phyloP scores from a whole-genome alignment of 306 rosid species.

The Abrus precatorius region DNA sequence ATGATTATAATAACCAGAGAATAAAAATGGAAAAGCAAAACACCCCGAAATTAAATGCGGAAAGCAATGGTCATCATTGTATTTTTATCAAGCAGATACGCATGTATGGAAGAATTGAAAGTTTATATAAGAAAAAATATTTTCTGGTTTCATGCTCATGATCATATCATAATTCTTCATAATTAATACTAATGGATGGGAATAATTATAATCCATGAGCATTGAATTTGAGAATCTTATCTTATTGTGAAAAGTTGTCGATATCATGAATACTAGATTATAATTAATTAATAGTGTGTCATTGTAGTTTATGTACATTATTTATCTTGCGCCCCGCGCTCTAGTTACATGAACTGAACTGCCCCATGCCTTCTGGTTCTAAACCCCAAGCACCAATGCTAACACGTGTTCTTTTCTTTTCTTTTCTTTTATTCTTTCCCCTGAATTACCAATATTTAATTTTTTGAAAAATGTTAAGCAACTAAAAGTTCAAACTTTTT shows the following conservation, averaged over 20 bases:
- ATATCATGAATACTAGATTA: conserved; percentile 3
- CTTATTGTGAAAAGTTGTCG: background rate
- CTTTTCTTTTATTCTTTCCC: background rate
- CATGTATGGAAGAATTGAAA: conserved; percentile 37
- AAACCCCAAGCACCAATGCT: background rate
- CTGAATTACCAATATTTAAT: no score
- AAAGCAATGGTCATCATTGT: conserved; percentile 16
- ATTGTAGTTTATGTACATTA: background rate
- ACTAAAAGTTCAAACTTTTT: no score
- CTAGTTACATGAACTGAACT: background rate
- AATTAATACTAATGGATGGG: conserved; percentile 2
- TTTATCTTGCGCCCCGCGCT: conserved; percentile 33
- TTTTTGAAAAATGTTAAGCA: no score
- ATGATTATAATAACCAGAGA: background rate
- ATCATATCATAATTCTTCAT: conserved; percentile 34
- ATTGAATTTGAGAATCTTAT: conserved; percentile 42
- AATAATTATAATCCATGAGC: conserved; percentile 26
- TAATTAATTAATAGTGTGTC: conserved; percentile 23
- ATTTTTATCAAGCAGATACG: conserved; percentile 38
- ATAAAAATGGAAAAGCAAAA: background rate
- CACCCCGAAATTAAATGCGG: conserved; percentile 3
- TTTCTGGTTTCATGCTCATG: conserved; percentile 4
- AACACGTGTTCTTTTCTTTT: background rate
- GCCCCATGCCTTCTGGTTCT: background rate
- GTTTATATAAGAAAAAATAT: conserved; percentile 30